Evolutionary conservation across 306 rosid species (phyloP).

Genomic region (Castanea sativa): DNA sequence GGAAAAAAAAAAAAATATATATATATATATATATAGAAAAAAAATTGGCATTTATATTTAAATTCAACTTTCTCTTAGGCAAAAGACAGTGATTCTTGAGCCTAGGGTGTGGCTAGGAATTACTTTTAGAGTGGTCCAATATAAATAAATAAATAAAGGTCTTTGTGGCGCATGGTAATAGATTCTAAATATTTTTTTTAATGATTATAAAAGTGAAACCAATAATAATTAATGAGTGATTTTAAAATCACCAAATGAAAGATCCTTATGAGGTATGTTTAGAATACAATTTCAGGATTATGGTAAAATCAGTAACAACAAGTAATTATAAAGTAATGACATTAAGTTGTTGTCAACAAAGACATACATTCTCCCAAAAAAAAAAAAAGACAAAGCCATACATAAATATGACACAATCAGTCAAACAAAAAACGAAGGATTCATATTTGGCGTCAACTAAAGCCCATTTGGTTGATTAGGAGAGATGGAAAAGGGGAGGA

Average conservation of each 20-base stretch:
- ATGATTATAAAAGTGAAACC: background rate
- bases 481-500: too few relatives aligned
- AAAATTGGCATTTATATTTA: background rate
- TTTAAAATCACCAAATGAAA: background rate
- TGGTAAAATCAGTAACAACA: background rate
- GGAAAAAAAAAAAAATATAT: too few relatives aligned
- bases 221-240: background rate
- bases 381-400: background rate
- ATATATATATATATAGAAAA: too few relatives aligned
- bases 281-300: background rate
- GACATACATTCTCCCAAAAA: too few relatives aligned
- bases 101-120: background rate
- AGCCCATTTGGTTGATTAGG: too few relatives aligned
- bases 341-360: background rate
- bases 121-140: background rate
- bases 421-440: background rate
- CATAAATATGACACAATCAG: background rate
- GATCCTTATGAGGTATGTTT: background rate
- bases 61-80: slow-evolving; percentile 20
- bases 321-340: background rate
- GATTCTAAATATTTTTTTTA: background rate
- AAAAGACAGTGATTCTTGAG: slow-evolving; percentile 20
- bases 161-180: background rate
- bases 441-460: background rate
- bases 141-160: background rate